Evolutionary conservation across 371 early-diverging fungal genomes (phyloP).

Genomic region (Smittium mucronatum): DNA sequence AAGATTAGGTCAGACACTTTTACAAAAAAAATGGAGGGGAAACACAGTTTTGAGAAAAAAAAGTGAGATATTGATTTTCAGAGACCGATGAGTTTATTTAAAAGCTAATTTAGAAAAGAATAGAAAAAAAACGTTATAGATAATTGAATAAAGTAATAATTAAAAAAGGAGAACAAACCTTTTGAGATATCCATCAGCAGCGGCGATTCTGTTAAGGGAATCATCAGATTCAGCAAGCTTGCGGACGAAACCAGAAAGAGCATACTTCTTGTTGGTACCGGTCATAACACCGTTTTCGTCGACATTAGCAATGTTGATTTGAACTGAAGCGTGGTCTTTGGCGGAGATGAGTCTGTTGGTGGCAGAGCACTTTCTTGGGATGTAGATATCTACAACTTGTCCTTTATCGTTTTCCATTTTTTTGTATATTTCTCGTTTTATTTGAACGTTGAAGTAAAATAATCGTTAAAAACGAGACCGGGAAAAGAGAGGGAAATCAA

Average conservation of each 20-base stretch:
- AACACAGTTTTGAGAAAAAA: too few relatives aligned
- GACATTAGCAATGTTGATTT: conserved; percentile 93
- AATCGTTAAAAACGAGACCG: too few relatives aligned
- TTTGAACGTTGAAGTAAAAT: too few relatives aligned
- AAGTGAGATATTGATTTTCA: too few relatives aligned
- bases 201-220: conserved; percentile 90
- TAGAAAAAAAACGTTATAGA: too few relatives aligned
- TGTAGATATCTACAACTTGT: conserved; percentile 63
- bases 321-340: conserved; percentile 97
- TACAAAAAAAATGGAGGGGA: too few relatives aligned
- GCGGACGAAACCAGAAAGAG: conserved; percentile 88
- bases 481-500: too few relatives aligned
- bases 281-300: conserved; percentile 72
- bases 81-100: too few relatives aligned
- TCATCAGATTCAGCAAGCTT: conserved; percentile 87
- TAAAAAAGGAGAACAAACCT: conserved; percentile 31
- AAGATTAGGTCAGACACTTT: too few relatives aligned
- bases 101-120: too few relatives aligned
- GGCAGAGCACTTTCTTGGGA: conserved; percentile 92
- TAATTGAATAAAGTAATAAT: too few relatives aligned
- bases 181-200: conserved; percentile 61
- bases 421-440: conserved; percentile 7
- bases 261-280: conserved; percentile 73
- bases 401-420: conserved; percentile 34
- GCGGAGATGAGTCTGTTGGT: conserved; percentile 77